Evolutionary conservation across 179 eudicot species (phyloP).

Genomic region (Sideroxylon spinosum): DNA sequence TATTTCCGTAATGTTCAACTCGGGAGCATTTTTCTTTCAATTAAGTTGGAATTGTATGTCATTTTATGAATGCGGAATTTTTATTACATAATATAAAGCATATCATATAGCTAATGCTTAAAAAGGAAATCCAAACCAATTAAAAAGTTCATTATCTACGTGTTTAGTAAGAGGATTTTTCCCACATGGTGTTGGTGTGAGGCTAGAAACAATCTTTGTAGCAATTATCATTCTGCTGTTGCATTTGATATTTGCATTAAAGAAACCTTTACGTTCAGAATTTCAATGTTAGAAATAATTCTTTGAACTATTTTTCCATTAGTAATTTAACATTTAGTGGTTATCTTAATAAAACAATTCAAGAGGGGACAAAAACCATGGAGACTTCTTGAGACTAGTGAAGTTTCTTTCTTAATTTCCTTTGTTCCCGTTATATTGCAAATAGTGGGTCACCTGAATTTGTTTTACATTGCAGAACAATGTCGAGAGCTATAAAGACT

Average conservation of each 20-base stretch:
- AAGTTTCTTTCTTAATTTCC: neutral
- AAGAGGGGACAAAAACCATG: slow-evolving; percentile 26
- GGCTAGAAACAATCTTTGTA: neutral
- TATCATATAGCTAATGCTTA: neutral
- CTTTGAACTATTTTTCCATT: neutral
- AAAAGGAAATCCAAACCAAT: neutral
- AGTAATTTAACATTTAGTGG: slow-evolving; percentile 24
- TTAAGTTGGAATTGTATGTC: neutral
- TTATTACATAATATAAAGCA: neutral
- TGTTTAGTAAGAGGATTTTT: neutral
- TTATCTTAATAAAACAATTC: slow-evolving; percentile 24
- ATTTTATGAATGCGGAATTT: neutral
- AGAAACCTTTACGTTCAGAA: neutral
- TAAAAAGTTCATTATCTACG: neutral
- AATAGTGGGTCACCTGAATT: neutral
- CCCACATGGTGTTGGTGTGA: neutral
- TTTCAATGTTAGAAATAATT: neutral
- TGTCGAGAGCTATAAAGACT: slow-evolving; percentile 44
- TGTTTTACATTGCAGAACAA: slow-evolving; percentile 35
- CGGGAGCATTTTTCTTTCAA: neutral
- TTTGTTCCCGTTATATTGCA: neutral
- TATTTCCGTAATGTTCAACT: neutral
- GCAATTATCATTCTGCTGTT: neutral
- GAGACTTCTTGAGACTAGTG: slow-evolving; percentile 31
- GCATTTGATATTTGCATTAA: neutral